A percentile compares a stretch with the other conserved stretches of the same genome.
phyloP scores from a whole-genome alignment of 495 filamentous ascomycete species.

The Venustampulla echinocandica region DNA sequence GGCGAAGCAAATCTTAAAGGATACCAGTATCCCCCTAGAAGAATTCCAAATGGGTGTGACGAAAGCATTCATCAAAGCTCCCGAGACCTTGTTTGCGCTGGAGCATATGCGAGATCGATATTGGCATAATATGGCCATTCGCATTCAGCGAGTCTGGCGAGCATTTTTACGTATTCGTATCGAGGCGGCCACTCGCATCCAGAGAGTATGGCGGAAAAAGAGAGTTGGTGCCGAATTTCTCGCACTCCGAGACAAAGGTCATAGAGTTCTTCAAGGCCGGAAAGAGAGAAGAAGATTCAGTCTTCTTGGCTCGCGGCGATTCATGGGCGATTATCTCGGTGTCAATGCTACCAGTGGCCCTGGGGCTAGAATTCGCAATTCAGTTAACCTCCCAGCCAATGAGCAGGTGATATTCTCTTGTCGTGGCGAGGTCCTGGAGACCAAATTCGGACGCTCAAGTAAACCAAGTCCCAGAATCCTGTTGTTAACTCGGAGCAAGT shows the following conservation, averaged over 20 bases:
- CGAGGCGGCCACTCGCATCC: constrained; percentile 89
- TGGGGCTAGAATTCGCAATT: constrained; percentile 69
- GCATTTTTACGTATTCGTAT: constrained; percentile 88
- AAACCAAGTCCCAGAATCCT: constrained; percentile 82
- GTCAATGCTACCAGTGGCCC: constrained; percentile 71
- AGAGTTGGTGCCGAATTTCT: constrained; percentile 81
- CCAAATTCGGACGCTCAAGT: constrained; percentile 91
- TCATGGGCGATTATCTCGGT: constrained; percentile 92
- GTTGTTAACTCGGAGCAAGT: constrained; percentile 73
- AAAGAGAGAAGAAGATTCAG: constrained; percentile 91
- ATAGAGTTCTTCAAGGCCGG: constrained; percentile 66
- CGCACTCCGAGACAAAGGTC: constrained; percentile 82
- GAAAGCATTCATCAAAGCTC: constrained; percentile 98
- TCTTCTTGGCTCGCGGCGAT: constrained; percentile 81
- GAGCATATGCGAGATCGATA: constrained; percentile 97
- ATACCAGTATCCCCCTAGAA: constrained; percentile 86
- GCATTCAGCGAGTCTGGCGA: constrained; percentile 95
- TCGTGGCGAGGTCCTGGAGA: constrained; percentile 76
- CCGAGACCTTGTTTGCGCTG: constrained; percentile 92
- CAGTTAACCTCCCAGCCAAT: constrained; percentile 50
- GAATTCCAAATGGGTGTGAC: constrained; percentile 97
- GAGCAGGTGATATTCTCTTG: constrained; percentile 84
- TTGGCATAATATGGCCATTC: constrained; percentile 98
- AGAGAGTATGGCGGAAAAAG: constrained; percentile 89
- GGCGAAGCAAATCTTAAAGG: constrained; percentile 89